Percentiles rank a stretch among this genome's conserved stretches.
These are phyloP conservation scores for Magnolia changhungtana DNA, from an alignment of 164 flowering plant species.

Conservation along the genomic window DNA sequence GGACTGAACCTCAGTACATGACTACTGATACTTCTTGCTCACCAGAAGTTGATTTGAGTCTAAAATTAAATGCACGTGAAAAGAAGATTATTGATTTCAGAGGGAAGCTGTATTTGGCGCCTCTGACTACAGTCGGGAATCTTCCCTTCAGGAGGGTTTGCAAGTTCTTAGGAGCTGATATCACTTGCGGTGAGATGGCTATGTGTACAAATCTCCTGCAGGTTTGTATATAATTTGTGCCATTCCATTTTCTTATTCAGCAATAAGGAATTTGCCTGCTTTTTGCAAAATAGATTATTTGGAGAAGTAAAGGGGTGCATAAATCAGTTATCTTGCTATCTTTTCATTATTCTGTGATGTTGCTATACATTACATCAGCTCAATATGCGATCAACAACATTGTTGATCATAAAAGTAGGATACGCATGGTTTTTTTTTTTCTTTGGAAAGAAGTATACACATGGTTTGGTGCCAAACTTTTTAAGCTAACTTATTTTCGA, in stretches of 20 bases:
- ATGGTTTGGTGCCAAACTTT: no score
- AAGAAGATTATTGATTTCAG: conserved; percentile 87
- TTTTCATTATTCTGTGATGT: not conserved
- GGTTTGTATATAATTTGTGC: conserved; percentile 33
- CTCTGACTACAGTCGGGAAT: conserved; percentile 95
- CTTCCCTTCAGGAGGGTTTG: conserved; percentile 93
- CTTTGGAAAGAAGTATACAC: no score
- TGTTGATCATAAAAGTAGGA: no score
- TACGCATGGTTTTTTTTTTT: no score
- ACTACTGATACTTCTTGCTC: conserved; percentile 14
- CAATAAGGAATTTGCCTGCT: not conserved
- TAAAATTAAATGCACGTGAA: conserved; percentile 77
- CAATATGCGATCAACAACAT: no score
- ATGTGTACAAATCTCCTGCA: conserved; percentile 96
- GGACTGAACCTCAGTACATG: conserved; percentile 21
- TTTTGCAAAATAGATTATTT: not conserved
- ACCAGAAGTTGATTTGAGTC: conserved; percentile 46
- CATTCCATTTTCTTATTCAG: not conserved
- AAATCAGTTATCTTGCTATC: not conserved
- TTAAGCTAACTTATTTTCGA: no score
- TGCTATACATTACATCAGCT: no score
- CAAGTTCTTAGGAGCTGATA: conserved; percentile 86
- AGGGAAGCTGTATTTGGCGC: conserved; percentile 89
- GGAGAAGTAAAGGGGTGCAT: not conserved
- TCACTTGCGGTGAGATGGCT: conserved; percentile 99